These are phyloP conservation scores for Mayamaea pseudoterrestris DNA, from an alignment of 108 stramenopile genomes.

Conservation along the genomic window DNA sequence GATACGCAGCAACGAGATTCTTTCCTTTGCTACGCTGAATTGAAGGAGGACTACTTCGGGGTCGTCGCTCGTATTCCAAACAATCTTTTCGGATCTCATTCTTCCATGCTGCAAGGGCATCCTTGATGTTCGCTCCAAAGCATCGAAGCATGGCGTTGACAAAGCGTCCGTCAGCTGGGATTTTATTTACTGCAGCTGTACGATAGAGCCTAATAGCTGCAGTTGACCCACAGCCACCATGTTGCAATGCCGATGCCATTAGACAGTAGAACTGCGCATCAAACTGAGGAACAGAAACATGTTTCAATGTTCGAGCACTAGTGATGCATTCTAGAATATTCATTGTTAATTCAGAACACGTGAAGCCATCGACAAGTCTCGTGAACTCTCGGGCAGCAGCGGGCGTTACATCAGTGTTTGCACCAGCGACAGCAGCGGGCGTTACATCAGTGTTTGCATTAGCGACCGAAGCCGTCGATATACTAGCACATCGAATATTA, in stretches of 20 bases:
- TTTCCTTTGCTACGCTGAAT: slow-evolving; percentile 9
- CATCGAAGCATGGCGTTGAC: slow-evolving; percentile 69
- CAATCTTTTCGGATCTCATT: slow-evolving; percentile 38
- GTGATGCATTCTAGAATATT: too few species aligned
- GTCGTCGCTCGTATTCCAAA: slow-evolving; percentile 14
- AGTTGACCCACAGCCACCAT: not conserved
- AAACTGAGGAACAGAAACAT: slow-evolving; percentile 16
- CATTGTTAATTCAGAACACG: too few species aligned
- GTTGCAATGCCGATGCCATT: slow-evolving; percentile 37
- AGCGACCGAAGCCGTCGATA: too few species aligned
- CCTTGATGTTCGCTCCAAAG: slow-evolving; percentile 57
- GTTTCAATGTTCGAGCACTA: too few species aligned
- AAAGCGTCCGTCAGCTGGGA: slow-evolving; percentile 58
- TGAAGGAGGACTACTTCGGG: slow-evolving; percentile 1
- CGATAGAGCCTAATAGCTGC: slow-evolving; percentile 23
- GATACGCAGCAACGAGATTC: slow-evolving; percentile 56
- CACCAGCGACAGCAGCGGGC: too few species aligned
- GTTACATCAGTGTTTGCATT: too few species aligned
- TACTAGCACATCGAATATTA: too few species aligned
- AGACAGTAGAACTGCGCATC: slow-evolving; percentile 66
- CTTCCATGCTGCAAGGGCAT: slow-evolving; percentile 57
- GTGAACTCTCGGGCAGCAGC: too few species aligned
- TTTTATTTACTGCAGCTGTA: slow-evolving; percentile 13
- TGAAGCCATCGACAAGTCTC: too few species aligned
- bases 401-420: too few species aligned